Percentiles rank a stretch among this genome's conserved stretches.
Evolutionary conservation across 2,329 filamentous ascomycete species (phyloP).

Genomic region (Venturia carpophila): DNA sequence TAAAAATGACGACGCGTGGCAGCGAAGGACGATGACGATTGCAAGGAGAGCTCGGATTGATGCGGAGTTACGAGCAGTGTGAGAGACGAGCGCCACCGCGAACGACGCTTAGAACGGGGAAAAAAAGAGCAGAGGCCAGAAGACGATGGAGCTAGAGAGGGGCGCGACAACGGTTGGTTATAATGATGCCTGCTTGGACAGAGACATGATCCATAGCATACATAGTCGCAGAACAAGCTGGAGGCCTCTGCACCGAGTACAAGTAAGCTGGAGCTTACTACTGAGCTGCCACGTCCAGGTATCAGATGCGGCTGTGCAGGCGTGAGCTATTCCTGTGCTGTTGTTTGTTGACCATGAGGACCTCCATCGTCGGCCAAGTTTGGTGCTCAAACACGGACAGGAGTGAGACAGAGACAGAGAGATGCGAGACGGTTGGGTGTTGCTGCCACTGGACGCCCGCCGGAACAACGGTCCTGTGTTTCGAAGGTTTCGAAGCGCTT

Average conservation of each 20-base stretch:
- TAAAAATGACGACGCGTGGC: slow-evolving; percentile 4
- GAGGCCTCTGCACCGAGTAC: not conserved
- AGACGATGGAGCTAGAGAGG: not conserved
- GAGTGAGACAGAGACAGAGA: not conserved
- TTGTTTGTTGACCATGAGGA: not conserved
- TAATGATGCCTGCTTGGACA: not conserved
- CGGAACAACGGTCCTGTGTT: not conserved
- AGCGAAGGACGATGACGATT: not conserved
- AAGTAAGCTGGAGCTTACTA: too few species aligned
- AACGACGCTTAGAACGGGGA: not conserved
- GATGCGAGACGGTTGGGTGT: not conserved
- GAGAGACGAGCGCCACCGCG: not conserved
- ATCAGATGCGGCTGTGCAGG: not conserved
- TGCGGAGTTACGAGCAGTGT: not conserved
- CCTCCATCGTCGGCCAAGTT: not conserved
- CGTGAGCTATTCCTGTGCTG: not conserved
- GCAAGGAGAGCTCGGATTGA: not conserved
- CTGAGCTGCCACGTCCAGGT: too few species aligned
- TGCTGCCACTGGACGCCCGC: not conserved
- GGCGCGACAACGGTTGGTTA: too few species aligned
- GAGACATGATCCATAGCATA: too few species aligned
- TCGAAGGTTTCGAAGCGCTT: too few species aligned
- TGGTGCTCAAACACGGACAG: not conserved
- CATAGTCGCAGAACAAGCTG: not conserved
- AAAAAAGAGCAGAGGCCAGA: not conserved